Conservation (phyloP, 164 flowering plant genomes). For the Nelumbo lutea region DNA sequence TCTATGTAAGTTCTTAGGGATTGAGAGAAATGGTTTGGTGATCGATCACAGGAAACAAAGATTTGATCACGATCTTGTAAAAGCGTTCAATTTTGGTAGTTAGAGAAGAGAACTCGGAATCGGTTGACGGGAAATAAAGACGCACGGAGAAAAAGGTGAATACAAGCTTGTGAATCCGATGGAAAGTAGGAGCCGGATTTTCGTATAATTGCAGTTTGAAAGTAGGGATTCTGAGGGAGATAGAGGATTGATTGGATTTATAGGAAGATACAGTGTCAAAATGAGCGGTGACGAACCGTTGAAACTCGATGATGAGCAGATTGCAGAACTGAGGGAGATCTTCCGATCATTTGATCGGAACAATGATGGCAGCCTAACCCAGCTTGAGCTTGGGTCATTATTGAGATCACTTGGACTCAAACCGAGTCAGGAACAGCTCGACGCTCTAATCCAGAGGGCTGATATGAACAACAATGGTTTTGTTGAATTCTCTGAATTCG, state of each 20-base stretch:
- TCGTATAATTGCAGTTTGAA: neutral
- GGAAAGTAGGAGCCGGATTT: neutral
- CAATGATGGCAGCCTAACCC: slow-evolving; percentile 88
- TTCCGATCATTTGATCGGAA: slow-evolving; percentile 83
- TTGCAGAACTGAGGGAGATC: slow-evolving; percentile 74
- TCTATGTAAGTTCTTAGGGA: too few relatives aligned
- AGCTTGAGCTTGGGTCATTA: slow-evolving; percentile 77
- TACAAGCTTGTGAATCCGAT: neutral
- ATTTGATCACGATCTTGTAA: too few relatives aligned
- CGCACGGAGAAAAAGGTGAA: neutral
- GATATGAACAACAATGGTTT: slow-evolving; percentile 81
- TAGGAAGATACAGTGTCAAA: neutral
- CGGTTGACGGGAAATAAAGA: neutral
- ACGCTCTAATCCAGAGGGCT: slow-evolving; percentile 57
- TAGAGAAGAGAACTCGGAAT: neutral
- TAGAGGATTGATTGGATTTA: neutral
- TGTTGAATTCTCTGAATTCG: slow-evolving; percentile 83
- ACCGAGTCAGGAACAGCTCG: slow-evolving; percentile 72
- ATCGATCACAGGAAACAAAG: neutral
- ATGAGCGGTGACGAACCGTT: slow-evolving; percentile 33
- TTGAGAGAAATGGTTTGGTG: neutral
- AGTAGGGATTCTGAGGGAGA: neutral
- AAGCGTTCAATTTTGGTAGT: neutral
- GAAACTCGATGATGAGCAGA: slow-evolving; percentile 73
- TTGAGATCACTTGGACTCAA: slow-evolving; percentile 75